Base-by-base conservation (phyloP, 345 rosid species). In the Mercurialis annua region DNA sequence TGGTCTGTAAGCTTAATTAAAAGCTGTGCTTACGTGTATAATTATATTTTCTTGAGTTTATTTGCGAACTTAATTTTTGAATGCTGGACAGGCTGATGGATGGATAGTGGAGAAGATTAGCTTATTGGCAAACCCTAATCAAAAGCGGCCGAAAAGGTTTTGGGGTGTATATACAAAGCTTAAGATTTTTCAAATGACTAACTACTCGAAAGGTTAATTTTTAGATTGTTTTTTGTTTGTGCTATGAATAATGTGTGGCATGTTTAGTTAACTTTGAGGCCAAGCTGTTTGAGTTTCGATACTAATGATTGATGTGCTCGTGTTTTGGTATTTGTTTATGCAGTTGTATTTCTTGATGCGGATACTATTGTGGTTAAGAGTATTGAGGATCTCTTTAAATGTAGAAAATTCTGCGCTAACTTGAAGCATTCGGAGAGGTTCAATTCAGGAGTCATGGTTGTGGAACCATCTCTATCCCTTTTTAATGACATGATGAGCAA, bases 101-200 rank as follows among this genome's bases (percentile, higher is more conserved):
- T 93, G 96, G 97, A 89, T 81, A 68, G 87, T 93, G 75, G 96
- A 89, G 81, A 85, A 78, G 85, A 93, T 93, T 73, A 89, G 87
- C 73, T 82, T 93, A 69, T 71, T 93, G 63, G 90, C 84, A 4
- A 93, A 91, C 74, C 97, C 97, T 10, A 93, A 93, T 68, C 99
- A 87, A 78, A 85, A 82, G 55, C 92, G 96, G 49, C 96, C 97
- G 0, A 85, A 68, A 67, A 87, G 97, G 69, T 91, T 90, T 70
- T 93, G 98, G 98, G 97, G 98, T 71, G 97, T 93, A 50, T 93
- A 93, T 66, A 93, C 98, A 23, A 93, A 93, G 81, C 85, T 93
- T 8, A 93, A 91, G 76, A 93, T 91, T 66, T 93, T 93, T 57
- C 90, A 90, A 73, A 84, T 93, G 96, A 89, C 94, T 24, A 81